Evolutionary conservation across 371 early-diverging fungal genomes (phyloP).

Genomic region (Amoeboaphelidium protococcarum): DNA sequence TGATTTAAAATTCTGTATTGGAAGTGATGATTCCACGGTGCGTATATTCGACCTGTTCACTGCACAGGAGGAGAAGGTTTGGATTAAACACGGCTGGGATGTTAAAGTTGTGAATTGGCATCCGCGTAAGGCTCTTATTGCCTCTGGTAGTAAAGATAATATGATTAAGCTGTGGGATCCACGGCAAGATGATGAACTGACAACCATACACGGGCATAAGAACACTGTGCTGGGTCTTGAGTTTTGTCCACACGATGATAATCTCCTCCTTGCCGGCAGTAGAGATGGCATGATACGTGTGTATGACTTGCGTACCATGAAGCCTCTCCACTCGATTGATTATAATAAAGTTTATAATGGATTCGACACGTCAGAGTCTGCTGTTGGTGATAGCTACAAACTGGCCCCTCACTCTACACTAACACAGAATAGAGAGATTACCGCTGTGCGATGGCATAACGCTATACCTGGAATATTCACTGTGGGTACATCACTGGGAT

Average conservation of each 20-base stretch:
- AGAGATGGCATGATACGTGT: slow-evolving; percentile 88
- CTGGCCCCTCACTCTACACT: too few relatives aligned
- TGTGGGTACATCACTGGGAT: too few relatives aligned
- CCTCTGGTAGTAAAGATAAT: slow-evolving; percentile 96
- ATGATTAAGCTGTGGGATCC: slow-evolving; percentile 98
- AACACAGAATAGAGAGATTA: too few relatives aligned
- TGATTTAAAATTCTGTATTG: slow-evolving; percentile 89
- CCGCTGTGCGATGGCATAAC: too few relatives aligned
- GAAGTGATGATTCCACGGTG: slow-evolving; percentile 89
- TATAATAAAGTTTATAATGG: too few relatives aligned
- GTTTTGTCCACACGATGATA: too few relatives aligned
- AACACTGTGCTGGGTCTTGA: slow-evolving; percentile 87
- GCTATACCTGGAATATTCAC: too few relatives aligned
- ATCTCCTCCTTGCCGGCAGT: slow-evolving; percentile 84
- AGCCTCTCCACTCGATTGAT: slow-evolving; percentile 69
- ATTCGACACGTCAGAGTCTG: too few relatives aligned
- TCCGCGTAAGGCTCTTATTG: slow-evolving; percentile 75
- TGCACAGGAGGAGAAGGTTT: slow-evolving; percentile 50
- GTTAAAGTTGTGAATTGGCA: slow-evolving; percentile 98
- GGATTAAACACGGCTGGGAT: slow-evolving; percentile 97
- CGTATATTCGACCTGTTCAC: slow-evolving; percentile 92
- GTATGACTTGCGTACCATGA: slow-evolving; percentile 88
- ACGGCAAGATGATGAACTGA: slow-evolving; percentile 55
- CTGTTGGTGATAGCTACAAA: too few relatives aligned
- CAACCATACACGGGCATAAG: slow-evolving; percentile 89